Evolutionary conservation across 2,329 filamentous ascomycete species (phyloP), one percentile per base, ranked within the genome.

Genomic region (Colletotrichum noveboracense): DNA sequence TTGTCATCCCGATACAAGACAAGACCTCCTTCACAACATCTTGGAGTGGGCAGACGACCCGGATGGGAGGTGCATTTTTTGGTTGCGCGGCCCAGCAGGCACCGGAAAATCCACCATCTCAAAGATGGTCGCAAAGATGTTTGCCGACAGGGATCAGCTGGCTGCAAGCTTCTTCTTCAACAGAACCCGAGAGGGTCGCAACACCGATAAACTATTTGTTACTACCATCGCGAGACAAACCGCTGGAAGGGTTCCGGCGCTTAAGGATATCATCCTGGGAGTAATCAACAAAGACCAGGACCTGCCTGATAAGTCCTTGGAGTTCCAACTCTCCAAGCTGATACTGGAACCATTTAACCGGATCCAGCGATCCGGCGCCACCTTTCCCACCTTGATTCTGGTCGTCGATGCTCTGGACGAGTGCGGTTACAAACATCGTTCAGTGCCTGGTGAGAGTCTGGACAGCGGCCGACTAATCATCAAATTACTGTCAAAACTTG

Each of bases 21-120:
- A 48, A 48, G 10, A 48, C 0, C 43, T 48, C 1, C 43, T 48
- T 2, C 0, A 10, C 10, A 10, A 21, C 10, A 0, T 48, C 0
- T 7, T 48, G 5, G n/a, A 48, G 6, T 48, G 43, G 43, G 43
- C 43, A 0, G 43, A 48, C 10, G 18, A 21, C 0, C 18, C 43
- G 5, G 10, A 48, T 10, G n/a, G 43, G 0, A 48, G 10, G 10
- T 48, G 43, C 43, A 48, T 48, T 2, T 48, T 48, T 0, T 48
- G 43, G 43, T 13, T 48, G 10, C 18, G 43, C 6, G 43, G n/a
- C 18, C 43, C 43, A 7, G 43, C 43, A 0, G 43, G 43, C 10
- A 48, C 43, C 0, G 43, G 43, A 0, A 48, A 48, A 3, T 48
- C 43, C 1, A 48, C 43, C 0, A 48, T 48, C 0, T 48, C 43